Base-by-base conservation (phyloP, 345 rosid genomes). In the Durio zibethinus region DNA sequence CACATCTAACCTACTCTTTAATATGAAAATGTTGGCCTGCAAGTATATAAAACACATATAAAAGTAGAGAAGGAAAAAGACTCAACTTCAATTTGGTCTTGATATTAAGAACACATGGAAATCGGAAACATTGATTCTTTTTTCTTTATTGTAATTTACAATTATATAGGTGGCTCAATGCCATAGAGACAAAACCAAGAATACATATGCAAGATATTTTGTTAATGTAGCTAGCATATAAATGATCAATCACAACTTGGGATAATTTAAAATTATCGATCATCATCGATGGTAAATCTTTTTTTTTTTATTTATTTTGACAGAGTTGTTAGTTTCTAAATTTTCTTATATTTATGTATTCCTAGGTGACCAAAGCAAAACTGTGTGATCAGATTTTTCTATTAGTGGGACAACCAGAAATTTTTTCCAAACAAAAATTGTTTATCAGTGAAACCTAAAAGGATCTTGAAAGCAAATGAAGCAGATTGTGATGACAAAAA, bases 401-500 rank as follows among this genome's bases (percentile, higher is more conserved):
- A 21, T 66, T 65, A 48, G 38, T 65, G 48, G 27, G 29, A 38
- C 47, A 15, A 35, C 59, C 48, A 29, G 27, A 71, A 27, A 18
- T 23, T 52, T 31, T 52, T 31, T 71, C 48, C 7, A 21, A 10
- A 10, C 40, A 10, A 40, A 23, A 21, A 29, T 9, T 35, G 10
- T 38, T 5, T 21, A 35, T 40, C 18, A 15, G 10, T 11, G n/a
- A 74, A 56, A 21, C 56, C 38, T 48, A 21, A 48, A 27, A 33
- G 54, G 50, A 20, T n/a, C 63, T 14, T 59, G 23, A 60, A 23
- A 21, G 50, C 40, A 61, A 74, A 74, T 47, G 85, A 82, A 43
- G 62, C 65, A 45, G 85, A 74, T 72, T 78, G 83, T 63, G 65
- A 76, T 61, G 81, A 71, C 69, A 72, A 43, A 60, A 65, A 62